These are phyloP conservation scores for Leucaena leucocephala DNA, from an alignment of 306 rosid genomes.

Conservation along the genomic window DNA sequence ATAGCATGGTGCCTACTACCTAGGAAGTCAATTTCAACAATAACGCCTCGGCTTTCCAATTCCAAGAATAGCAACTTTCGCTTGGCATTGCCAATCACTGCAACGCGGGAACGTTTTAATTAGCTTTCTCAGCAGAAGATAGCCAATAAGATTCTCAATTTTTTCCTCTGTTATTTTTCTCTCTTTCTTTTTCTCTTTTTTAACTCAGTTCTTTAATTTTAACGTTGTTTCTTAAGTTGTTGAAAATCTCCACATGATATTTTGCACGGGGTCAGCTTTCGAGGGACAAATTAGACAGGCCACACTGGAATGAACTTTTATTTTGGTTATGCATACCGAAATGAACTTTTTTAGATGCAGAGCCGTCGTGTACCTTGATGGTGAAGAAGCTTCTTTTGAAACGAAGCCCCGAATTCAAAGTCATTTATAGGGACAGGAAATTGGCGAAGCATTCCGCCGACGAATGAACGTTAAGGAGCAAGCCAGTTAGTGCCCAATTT, in stretches of 20 bases:
- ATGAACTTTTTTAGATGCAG: conserved; percentile 1
- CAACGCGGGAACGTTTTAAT: conserved; percentile 51
- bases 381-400: conserved; percentile 29
- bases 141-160: conserved; percentile 69
- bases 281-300: too few species aligned
- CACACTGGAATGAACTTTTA: too few species aligned
- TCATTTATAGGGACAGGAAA: background rate
- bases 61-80: too few species aligned
- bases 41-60: conserved; percentile 83
- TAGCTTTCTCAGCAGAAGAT: conserved; percentile 59
- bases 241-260: too few species aligned
- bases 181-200: too few species aligned
- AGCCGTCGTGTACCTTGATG: conserved; percentile 52
- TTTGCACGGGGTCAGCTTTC: too few species aligned
- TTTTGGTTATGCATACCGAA: too few species aligned
- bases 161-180: too few species aligned
- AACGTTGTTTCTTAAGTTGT: too few species aligned
- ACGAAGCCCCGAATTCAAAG: conserved; percentile 30
- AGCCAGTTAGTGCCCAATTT: conserved; percentile 37
- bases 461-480: conserved; percentile 37
- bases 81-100: conserved; percentile 22
- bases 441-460: background rate
- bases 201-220: too few species aligned
- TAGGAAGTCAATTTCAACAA: conserved; percentile 75
- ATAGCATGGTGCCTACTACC: conserved; percentile 66